Evolutionary conservation across 495 filamentous ascomycete genomes (phyloP), one percentile per base, ranked within the genome.

Genomic region (Niebla homalea): DNA sequence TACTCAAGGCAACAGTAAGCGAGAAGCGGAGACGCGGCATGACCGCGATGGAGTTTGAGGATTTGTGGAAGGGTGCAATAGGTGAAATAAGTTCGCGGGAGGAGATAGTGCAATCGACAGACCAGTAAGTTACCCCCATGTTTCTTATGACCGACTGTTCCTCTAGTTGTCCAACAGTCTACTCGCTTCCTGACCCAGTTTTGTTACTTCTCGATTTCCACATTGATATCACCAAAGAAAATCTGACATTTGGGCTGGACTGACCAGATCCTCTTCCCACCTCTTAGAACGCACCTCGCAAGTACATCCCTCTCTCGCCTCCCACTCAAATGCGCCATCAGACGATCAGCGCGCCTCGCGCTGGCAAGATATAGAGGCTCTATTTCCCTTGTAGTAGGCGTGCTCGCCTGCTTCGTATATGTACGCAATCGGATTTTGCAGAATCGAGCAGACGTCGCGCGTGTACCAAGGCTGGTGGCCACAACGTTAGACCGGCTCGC

Each of bases 351-450:
- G 77, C 78, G 85, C 73, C 83, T 85, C 79, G 79, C 90, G 75
- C 67, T 95, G 86, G 81, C 85, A 76, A 76, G 84, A 83, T 77
- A 97, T 95, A 79, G 92, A 87, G 71, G 93, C 79, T 71, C 83
- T 76, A 77, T 96, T 94, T 75, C 77, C 73, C 59, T 78, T 74
- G 58, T 92, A 66, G 67, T 77, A 37, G 42, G 81, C 4, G 49
- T 72, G n/a, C 32, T 78, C 22, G 52, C 70, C 19, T 61, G 65
- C 14, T 50, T 75, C 11, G 52, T 72, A 40, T 87, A 86, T 61
- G 71, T 67, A 21, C 79, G 81, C 20, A 64, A 73, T 51, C 67
- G 70, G 46, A 70, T 80, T 61, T 59, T 64, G 14, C 66, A 74
- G 44, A 73, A 72, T 58, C 76, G 80, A 46, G 73, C 73, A n/a